Evolutionary conservation across 2,329 filamentous ascomycete species (phyloP).

Genomic region (Colletotrichum euphorbiae): DNA sequence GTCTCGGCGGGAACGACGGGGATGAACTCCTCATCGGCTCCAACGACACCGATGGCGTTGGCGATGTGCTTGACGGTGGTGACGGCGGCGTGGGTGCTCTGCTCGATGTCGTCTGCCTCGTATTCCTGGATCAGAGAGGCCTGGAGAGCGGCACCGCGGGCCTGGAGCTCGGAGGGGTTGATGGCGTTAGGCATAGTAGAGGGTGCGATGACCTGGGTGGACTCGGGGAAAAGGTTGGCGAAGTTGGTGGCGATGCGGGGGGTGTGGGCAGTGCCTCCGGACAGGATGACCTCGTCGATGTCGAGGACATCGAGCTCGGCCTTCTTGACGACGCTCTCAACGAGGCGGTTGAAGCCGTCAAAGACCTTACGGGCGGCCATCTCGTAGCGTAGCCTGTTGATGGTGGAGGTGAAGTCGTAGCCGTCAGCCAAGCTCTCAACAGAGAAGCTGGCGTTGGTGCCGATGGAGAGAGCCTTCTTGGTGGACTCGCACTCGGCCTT

Average conservation of each 20-base stretch:
- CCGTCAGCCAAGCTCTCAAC: constrained; percentile 92
- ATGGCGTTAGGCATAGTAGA: constrained; percentile 81
- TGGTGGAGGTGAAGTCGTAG: constrained; percentile 88
- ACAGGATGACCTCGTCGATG: constrained; percentile 93
- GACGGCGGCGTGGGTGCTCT: constrained; percentile 94
- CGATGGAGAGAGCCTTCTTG: constrained; percentile 91
- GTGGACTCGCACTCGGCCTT: constrained; percentile 90
- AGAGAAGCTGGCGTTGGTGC: constrained; percentile 89
- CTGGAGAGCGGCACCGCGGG: constrained; percentile 93
- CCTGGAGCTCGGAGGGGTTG: constrained; percentile 92
- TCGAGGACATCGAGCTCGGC: constrained; percentile 92
- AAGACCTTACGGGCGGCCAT: constrained; percentile 89
- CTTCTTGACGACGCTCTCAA: constrained; percentile 89
- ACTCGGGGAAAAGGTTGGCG: constrained; percentile 81
- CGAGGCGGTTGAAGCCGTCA: constrained; percentile 85
- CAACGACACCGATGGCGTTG: constrained; percentile 88
- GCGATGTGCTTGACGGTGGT: constrained; percentile 92
- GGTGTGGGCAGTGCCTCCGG: constrained; percentile 91
- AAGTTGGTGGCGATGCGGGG: constrained; percentile 91
- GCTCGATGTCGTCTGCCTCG: constrained; percentile 91
- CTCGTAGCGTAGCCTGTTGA: constrained; percentile 95
- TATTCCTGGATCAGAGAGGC: constrained; percentile 95
- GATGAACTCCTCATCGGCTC: constrained; percentile 76
- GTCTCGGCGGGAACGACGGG: constrained; percentile 88
- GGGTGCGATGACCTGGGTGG: constrained; percentile 83